Conservation (phyloP, 805 yeast genomes). For the Yarrowia hollandica region DNA sequence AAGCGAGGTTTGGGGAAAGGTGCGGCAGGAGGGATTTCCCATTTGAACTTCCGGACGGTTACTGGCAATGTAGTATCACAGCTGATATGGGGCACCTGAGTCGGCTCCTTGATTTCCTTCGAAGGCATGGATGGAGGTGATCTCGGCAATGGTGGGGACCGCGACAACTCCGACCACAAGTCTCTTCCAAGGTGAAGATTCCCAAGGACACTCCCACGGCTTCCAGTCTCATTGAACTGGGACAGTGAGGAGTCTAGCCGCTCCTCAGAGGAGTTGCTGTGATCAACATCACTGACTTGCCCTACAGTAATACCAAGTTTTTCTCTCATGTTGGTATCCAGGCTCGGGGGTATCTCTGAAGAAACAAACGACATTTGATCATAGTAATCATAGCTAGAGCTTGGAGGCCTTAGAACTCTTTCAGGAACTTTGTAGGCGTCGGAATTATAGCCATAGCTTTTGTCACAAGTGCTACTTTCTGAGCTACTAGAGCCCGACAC, state of each 20-base stretch:
- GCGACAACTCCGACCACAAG: conserved; percentile 12
- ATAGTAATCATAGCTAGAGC: conserved; percentile 4
- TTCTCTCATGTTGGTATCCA: conserved; percentile 13
- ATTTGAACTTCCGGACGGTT: background rate
- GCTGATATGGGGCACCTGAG: no score
- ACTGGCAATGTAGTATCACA: no score
- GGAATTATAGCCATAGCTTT: background rate
- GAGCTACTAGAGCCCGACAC: conserved; percentile 3
- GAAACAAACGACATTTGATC: background rate
- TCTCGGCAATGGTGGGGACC: conserved; percentile 1
- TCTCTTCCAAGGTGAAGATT: conserved; percentile 15
- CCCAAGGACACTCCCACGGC: conserved; percentile 3
- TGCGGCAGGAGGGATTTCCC: conserved; percentile 2
- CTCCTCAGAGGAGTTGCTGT: conserved; percentile 15
- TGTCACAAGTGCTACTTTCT: background rate
- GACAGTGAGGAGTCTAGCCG: conserved; percentile 6
- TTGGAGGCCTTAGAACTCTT: background rate
- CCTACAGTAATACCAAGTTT: conserved; percentile 6
- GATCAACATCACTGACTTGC: background rate
- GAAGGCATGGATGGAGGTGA: background rate
- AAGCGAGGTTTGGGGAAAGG: conserved; percentile 14
- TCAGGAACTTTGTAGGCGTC: background rate
- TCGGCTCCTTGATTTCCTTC: no score
- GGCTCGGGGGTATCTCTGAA: background rate
- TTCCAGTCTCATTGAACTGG: conserved; percentile 21